These are phyloP conservation scores for Talaromyces sp. DNA, from an alignment of 2,329 filamentous ascomycete species.

Conservation along the genomic window DNA sequence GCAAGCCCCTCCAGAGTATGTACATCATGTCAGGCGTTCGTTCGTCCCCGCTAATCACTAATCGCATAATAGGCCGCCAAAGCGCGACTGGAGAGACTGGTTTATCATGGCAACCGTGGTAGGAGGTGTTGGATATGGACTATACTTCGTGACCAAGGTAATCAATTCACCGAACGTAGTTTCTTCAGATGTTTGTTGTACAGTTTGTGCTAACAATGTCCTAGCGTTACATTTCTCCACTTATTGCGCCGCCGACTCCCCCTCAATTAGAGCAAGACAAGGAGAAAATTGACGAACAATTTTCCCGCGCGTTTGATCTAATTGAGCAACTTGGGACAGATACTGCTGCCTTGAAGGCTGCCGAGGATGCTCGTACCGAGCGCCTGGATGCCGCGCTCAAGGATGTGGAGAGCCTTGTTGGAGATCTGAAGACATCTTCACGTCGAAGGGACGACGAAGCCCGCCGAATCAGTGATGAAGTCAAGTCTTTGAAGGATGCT, in stretches of 20 bases:
- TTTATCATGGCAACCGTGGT: slow-evolving; percentile 99
- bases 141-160: slow-evolving; percentile 86
- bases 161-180: background rate
- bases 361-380: slow-evolving; percentile 82
- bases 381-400: slow-evolving; percentile 77
- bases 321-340: slow-evolving; percentile 92
- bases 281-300: slow-evolving; percentile 86
- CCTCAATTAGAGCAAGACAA: slow-evolving; percentile 95
- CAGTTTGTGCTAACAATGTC: slow-evolving; percentile 15
- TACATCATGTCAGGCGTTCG: slow-evolving; percentile 3
- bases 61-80: slow-evolving; percentile 57
- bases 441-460: slow-evolving; percentile 84
- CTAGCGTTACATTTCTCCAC: slow-evolving; percentile 84
- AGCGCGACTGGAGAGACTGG: slow-evolving; percentile 96
- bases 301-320: slow-evolving; percentile 86
- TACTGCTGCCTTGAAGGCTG: slow-evolving; percentile 81
- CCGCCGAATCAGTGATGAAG: slow-evolving; percentile 81
- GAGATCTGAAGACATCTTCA: slow-evolving; percentile 78
- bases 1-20: slow-evolving; percentile 59
- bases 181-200: background rate
- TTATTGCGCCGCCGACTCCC: slow-evolving; percentile 90
- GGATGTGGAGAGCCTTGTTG: slow-evolving; percentile 82
- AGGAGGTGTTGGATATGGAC: slow-evolving; percentile 82
- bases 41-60: slow-evolving; percentile 7
- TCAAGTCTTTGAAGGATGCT: slow-evolving; percentile 76